Evolutionary conservation across 129 eudicot species (phyloP), one percentile per base, ranked within the genome.

Genomic region (Centella asiatica): DNA sequence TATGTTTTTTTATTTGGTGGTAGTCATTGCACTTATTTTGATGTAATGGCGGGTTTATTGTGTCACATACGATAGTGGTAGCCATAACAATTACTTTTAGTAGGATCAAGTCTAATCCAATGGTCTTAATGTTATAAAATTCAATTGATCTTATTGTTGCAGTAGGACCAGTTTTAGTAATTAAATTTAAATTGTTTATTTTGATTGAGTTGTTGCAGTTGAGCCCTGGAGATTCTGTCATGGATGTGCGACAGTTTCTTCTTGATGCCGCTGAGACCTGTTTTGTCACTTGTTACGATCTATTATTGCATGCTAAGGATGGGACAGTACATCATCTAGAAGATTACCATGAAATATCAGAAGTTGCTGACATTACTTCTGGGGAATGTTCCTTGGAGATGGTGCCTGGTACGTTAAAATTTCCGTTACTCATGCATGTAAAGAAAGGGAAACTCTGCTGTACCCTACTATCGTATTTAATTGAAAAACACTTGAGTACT

Each of bases 241-340:
- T 93, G 99, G 99, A 93, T 65, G 99, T 93, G 74, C 78, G 99
- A 50, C 99, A 87, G 71, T 93, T 93, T 55, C 99, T 93, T 72
- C 99, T 93, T 45, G 99, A 93, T 82, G 95, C 96, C 64, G 88
- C 99, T 0, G 95, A 87, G 71, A 87, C 99, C 34, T 93, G 99
- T 72, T 93, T 73, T 63, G 74, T 84, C 48, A 93, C 99, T 20
- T 93, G 99, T 71, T 93, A 93, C 54, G 99, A 87, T 68, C 66
- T 93, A 74, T 77, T 81, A 69, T 57, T 93, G 76, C 92, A 87
- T 76, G 73, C 89, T 1, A 93, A 93, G 74, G 96, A 93, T 61
- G 95, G 99, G 39, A 71, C 83, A 7, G 69, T 70, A 47, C 92
- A 87, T 76, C 95, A 84, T 70, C 79, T 93, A 32, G 99, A 87